phyloP scores from a whole-genome alignment of 192 early-diverging fungal genomes.

The Backusella tarrabulga region DNA sequence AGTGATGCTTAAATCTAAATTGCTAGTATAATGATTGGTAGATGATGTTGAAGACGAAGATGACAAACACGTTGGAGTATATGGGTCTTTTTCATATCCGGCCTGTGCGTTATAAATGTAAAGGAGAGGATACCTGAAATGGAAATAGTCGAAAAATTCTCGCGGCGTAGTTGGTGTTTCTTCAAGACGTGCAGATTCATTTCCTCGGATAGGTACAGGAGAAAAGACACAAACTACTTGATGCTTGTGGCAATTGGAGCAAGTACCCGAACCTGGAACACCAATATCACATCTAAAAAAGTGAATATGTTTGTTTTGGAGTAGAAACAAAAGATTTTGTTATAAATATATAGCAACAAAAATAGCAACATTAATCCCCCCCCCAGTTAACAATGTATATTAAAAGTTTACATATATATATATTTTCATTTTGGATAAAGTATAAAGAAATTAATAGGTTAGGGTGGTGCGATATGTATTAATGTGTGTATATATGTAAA shows the following conservation, averaged over 20 bases:
- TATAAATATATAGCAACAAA: background rate
- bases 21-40: background rate
- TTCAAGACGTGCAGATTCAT: background rate
- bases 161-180: background rate
- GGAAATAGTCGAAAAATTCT: background rate
- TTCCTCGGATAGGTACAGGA: slow-evolving; percentile 9
- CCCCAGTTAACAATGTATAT: background rate
- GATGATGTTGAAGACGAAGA: background rate
- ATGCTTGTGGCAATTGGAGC: slow-evolving; percentile 31
- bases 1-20: background rate
- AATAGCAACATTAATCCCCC: background rate
- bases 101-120: slow-evolving; percentile 4
- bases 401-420: background rate
- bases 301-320: background rate
- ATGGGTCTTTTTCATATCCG: slow-evolving; percentile 13
- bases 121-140: slow-evolving; percentile 14
- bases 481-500: background rate
- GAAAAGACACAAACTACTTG: slow-evolving; percentile 21
- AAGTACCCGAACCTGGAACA: slow-evolving; percentile 23
- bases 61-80: background rate
- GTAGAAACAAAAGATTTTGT: background rate
- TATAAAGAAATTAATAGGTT: background rate
- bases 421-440: background rate
- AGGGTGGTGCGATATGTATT: background rate
- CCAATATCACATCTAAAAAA: slow-evolving; percentile 30